Percentiles rank a stretch among this genome's conserved stretches.
Conservation (phyloP, 768 basidiomycete genomes). For the Mycena galericulata region DNA sequence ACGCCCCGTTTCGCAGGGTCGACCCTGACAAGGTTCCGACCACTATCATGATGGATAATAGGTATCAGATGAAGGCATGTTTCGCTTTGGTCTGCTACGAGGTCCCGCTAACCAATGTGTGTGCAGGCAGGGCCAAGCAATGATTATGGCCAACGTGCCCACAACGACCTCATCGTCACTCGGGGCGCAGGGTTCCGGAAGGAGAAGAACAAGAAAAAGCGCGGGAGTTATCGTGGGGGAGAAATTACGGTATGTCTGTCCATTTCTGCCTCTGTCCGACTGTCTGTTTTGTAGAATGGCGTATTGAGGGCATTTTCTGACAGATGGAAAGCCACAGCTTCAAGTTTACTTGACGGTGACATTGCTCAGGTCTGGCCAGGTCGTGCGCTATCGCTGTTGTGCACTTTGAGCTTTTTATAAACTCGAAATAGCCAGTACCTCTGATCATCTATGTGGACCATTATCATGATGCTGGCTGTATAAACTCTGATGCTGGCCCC, state of each 20-base stretch:
- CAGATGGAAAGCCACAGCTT: conserved; percentile 89
- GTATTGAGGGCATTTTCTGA: conserved; percentile 6
- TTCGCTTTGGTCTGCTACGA: conserved; percentile 14
- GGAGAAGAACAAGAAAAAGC: conserved; percentile 99
- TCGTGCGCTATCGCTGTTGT: not conserved
- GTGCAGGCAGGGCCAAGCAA: conserved; percentile 69
- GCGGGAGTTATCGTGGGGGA: conserved; percentile 93
- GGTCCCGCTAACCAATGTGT: not conserved
- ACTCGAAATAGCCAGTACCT: no score
- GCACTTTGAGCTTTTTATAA: no score
- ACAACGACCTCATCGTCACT: conserved; percentile 90
- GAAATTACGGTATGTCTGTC: conserved; percentile 92
- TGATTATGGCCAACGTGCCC: conserved; percentile 92
- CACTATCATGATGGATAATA: conserved; percentile 68
- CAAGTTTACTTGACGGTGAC: conserved; percentile 67
- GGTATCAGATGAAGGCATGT: conserved; percentile 83
- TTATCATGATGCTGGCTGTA: not conserved
- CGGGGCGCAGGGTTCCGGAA: conserved; percentile 96
- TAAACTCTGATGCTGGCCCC: no score
- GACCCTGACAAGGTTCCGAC: conserved; percentile 68
- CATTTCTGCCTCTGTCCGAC: no score
- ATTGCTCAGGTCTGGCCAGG: no score
- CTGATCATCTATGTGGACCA: not conserved
- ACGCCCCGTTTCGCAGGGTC: conserved; percentile 85
- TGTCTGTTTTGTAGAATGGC: conserved; percentile 3